A percentile compares a stretch with the other conserved stretches of the same genome.
Conservation (phyloP, 208 protist species). For the Wallacemonas rigidus region DNA sequence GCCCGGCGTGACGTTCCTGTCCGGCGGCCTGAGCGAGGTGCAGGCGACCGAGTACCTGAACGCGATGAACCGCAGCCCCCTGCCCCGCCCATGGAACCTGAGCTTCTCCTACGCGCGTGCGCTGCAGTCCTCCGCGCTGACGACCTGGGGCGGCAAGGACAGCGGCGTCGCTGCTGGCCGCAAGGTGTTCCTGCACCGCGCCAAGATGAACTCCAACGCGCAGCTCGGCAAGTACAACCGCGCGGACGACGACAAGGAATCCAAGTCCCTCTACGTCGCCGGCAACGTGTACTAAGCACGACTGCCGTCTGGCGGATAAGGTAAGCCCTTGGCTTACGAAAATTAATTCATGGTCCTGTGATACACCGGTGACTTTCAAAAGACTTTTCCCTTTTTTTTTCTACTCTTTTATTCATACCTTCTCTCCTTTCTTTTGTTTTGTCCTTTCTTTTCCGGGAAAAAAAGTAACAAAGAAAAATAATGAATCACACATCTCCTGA, state of each 20-base stretch:
- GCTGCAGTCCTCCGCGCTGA: conserved; percentile 91
- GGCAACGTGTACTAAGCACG: conserved; percentile 77
- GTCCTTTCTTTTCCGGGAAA: no score
- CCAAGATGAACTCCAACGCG: conserved; percentile 81
- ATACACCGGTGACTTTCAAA: no score
- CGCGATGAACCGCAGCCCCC: conserved; percentile 89
- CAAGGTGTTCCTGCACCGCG: conserved; percentile 78
- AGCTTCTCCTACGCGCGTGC: conserved; percentile 97
- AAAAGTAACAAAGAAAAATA: no score
- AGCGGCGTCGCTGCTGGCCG: conserved; percentile 78
- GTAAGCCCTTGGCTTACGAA: no score
- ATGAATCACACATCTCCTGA: no score
- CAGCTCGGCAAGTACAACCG: conserved; percentile 81
- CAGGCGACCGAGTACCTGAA: conserved; percentile 96
- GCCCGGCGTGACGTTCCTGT: conserved; percentile 95
- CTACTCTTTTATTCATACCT: no score
- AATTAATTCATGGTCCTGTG: no score
- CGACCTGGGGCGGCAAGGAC: conserved; percentile 93
- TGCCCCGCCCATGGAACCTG: conserved; percentile 86
- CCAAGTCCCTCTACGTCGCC: conserved; percentile 88
- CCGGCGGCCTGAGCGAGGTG: conserved; percentile 95
- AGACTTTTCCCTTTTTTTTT: no score
- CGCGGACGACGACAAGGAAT: conserved; percentile 67
- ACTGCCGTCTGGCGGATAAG: no score
- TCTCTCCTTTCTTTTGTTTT: no score